Evolutionary conservation across 345 rosid species (phyloP).

Genomic region (Salix koriyanagi): DNA sequence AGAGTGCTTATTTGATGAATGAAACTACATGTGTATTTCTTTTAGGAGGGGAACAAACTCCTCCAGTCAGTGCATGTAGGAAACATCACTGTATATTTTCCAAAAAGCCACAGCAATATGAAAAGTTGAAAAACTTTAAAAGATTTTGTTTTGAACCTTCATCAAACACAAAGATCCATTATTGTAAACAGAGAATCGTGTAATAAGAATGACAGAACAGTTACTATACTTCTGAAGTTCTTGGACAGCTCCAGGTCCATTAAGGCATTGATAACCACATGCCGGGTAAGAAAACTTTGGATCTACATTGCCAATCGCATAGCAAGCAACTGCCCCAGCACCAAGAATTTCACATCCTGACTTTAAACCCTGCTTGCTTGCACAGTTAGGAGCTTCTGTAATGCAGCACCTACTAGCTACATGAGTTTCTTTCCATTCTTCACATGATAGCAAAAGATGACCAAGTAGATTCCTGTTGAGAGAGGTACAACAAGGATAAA

Average conservation of each 20-base stretch:
- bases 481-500: slow-evolving; percentile 12
- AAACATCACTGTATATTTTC: not conserved
- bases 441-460: slow-evolving; percentile 65
- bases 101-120: not conserved
- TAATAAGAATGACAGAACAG: not conserved
- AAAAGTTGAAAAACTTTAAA: not conserved
- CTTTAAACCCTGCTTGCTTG: slow-evolving; percentile 50
- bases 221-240: slow-evolving; percentile 67
- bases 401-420: slow-evolving; percentile 61
- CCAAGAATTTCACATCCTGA: slow-evolving; percentile 70
- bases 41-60: too few relatives aligned
- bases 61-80: not conserved
- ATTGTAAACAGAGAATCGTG: not conserved
- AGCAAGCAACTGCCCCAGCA: slow-evolving; percentile 81
- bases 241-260: slow-evolving; percentile 48
- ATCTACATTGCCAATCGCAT: slow-evolving; percentile 59
- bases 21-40: too few relatives aligned
- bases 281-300: slow-evolving; percentile 82
- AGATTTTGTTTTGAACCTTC: not conserved
- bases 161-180: slow-evolving; percentile 10
- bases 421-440: slow-evolving; percentile 49
- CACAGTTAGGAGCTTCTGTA: slow-evolving; percentile 32
- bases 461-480: slow-evolving; percentile 80
- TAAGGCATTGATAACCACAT: slow-evolving; percentile 53
- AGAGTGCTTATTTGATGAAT: too few relatives aligned